phyloP scores from a whole-genome alignment of 2,329 filamentous ascomycete species.

The Pseudogymnoascus verrucosus region DNA sequence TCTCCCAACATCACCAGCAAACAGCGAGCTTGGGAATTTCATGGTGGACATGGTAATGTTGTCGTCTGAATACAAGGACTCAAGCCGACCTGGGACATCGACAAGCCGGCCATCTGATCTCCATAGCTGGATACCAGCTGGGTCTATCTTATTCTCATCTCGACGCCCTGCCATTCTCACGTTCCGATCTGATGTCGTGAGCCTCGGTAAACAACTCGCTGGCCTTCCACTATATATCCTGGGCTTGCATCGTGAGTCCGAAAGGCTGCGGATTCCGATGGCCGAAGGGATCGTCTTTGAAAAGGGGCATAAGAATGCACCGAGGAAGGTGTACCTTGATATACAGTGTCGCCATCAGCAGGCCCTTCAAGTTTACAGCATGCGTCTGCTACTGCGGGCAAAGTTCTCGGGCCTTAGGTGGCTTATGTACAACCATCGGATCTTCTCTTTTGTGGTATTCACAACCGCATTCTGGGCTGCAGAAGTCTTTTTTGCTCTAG shows the following conservation, averaged over 20 bases:
- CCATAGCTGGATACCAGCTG: slow-evolving; percentile 20
- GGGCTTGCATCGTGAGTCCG: slow-evolving; percentile 55
- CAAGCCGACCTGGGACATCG: slow-evolving; percentile 14
- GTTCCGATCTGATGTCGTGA: slow-evolving; percentile 65
- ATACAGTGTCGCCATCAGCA: slow-evolving; percentile 34
- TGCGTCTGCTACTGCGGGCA: slow-evolving; percentile 61
- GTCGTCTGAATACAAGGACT: slow-evolving; percentile 33
- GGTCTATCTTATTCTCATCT: slow-evolving; percentile 50
- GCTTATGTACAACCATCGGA: slow-evolving; percentile 78
- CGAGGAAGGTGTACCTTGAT: slow-evolving; percentile 42
- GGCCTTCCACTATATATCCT: slow-evolving; percentile 64
- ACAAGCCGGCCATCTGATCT: slow-evolving; percentile 19
- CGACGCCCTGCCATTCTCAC: slow-evolving; percentile 71
- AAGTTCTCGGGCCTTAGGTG: slow-evolving; percentile 69
- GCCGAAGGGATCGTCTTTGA: slow-evolving; percentile 65
- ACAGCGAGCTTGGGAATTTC: slow-evolving; percentile 78
- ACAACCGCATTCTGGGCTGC: slow-evolving; percentile 67
- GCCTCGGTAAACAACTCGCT: slow-evolving; percentile 49
- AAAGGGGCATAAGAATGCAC: slow-evolving; percentile 32
- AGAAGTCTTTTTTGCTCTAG: slow-evolving; percentile 58
- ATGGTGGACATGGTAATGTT: slow-evolving; percentile 79
- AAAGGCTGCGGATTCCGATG: slow-evolving; percentile 58
- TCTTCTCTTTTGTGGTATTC: slow-evolving; percentile 61
- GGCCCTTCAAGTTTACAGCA: slow-evolving; percentile 68
- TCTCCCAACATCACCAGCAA: slow-evolving; percentile 70